Evolutionary conservation across 768 basidiomycete genomes (phyloP).

Genomic region (Termitomyces sp.): DNA sequence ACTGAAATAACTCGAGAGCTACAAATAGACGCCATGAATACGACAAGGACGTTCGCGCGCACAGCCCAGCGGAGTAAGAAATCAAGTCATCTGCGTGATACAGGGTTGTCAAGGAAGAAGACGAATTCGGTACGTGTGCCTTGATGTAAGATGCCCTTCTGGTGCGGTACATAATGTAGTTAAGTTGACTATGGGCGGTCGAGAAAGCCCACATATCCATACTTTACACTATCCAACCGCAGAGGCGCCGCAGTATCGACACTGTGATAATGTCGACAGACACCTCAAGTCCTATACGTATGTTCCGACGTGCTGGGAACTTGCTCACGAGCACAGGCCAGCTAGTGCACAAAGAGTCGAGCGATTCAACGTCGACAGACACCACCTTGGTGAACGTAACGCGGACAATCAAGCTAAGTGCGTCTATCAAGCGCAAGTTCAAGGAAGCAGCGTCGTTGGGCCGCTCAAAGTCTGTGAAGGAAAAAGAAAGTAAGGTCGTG

Average conservation of each 20-base stretch:
- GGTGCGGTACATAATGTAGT: neutral
- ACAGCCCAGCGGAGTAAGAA: slow-evolving; percentile 3
- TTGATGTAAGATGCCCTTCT: neutral
- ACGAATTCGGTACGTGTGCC: neutral
- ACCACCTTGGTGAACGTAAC: slow-evolving; percentile 1
- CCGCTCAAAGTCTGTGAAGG: slow-evolving; percentile 24
- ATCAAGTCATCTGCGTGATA: slow-evolving; percentile 8
- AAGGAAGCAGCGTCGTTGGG: slow-evolving; percentile 27
- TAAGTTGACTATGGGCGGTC: neutral
- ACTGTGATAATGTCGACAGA: slow-evolving; percentile 1
- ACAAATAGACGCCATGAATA: neutral
- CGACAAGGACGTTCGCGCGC: neutral
- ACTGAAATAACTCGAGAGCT: neutral
- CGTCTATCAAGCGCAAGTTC: slow-evolving; percentile 34
- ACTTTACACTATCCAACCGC: neutral
- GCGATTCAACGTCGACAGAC: slow-evolving; percentile 8
- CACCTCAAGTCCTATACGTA: slow-evolving; percentile 13
- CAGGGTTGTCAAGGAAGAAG: neutral
- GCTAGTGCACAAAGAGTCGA: slow-evolving; percentile 20
- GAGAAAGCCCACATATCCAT: neutral
- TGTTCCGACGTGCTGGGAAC: slow-evolving; percentile 35
- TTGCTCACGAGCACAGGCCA: slow-evolving; percentile 29
- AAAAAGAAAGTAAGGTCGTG: neutral
- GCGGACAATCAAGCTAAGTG: slow-evolving; percentile 16
- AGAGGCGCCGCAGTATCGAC: neutral